These are phyloP conservation scores for Diddensiella caesifluorescens DNA, from an alignment of 805 yeast species.

Conservation along the genomic window DNA sequence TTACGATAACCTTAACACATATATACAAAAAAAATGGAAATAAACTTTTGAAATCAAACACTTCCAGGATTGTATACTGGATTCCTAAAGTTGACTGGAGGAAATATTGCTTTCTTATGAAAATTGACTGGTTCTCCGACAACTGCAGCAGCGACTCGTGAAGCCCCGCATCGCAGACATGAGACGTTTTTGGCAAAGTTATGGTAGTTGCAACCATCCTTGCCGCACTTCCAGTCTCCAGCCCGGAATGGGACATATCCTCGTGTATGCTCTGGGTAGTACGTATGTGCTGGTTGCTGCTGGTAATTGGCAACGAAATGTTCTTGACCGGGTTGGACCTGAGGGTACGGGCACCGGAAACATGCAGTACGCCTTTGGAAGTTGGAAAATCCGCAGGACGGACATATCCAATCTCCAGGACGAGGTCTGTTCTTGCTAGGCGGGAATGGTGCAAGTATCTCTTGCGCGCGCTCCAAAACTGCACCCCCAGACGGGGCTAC, in stretches of 20 bases:
- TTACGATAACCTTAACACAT: too few relatives aligned
- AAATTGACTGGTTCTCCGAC: conserved; percentile 14
- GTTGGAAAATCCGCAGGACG: conserved; percentile 90
- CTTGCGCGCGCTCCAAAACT: conserved; percentile 77
- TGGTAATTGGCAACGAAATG: conserved; percentile 1
- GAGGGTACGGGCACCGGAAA: conserved; percentile 84
- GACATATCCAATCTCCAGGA: conserved; percentile 99
- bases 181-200: conserved; percentile 86
- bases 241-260: conserved; percentile 81
- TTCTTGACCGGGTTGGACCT: conserved; percentile 1
- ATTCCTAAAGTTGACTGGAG: too few relatives aligned
- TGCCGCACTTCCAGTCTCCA: conserved; percentile 92
- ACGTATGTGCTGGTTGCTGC: conserved; percentile 11
- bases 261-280: conserved; percentile 9
- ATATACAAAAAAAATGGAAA: too few relatives aligned
- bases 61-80: too few relatives aligned
- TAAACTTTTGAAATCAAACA: too few relatives aligned
- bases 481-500: conserved; percentile 79
- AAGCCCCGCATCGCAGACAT: conserved; percentile 84
- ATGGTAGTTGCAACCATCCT: conserved; percentile 76
- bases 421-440: conserved; percentile 80
- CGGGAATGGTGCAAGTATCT: conserved; percentile 78
- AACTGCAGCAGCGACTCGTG: conserved; percentile 37
- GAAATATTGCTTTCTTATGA: too few relatives aligned
- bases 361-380: conserved; percentile 93